phyloP scores from a whole-genome alignment of 441 rosid genomes.

The Euphorbia corollata region DNA sequence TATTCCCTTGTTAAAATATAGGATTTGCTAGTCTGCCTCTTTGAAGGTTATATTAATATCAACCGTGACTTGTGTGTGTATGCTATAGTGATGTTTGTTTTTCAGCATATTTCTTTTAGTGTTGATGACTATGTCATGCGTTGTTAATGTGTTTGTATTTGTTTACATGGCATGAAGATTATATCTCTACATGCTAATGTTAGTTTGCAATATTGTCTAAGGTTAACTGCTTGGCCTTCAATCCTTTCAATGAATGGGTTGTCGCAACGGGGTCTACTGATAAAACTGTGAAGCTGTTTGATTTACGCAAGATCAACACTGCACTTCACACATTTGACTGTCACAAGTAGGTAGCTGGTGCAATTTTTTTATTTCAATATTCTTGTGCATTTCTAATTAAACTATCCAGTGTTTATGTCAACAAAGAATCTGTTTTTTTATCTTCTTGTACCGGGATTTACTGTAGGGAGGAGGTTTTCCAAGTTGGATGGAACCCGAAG shows the following conservation, averaged over 20 bases:
- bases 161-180: not conserved
- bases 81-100: not conserved
- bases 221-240: slow-evolving; percentile 96
- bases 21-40: not conserved
- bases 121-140: not conserved
- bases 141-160: not conserved
- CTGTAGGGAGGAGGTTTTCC: slow-evolving; percentile 90
- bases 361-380: not conserved
- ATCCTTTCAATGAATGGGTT: slow-evolving; percentile 94
- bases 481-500: slow-evolving; percentile 93
- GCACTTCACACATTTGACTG: slow-evolving; percentile 91
- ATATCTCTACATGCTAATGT: not conserved
- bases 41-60: not conserved
- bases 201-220: slow-evolving; percentile 22
- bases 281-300: slow-evolving; percentile 86
- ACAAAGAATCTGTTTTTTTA: not conserved
- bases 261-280: slow-evolving; percentile 96
- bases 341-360: slow-evolving; percentile 58
- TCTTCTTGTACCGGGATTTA: slow-evolving; percentile 13
- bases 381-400: not conserved
- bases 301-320: slow-evolving; percentile 69
- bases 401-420: not conserved
- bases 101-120: slow-evolving; percentile 6
- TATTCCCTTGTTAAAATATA: not conserved
- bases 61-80: not conserved